Evolutionary conservation across 1,139 yeast genomes (phyloP).

Genomic region (Hyphopichia wangnamkhiaoensis): DNA sequence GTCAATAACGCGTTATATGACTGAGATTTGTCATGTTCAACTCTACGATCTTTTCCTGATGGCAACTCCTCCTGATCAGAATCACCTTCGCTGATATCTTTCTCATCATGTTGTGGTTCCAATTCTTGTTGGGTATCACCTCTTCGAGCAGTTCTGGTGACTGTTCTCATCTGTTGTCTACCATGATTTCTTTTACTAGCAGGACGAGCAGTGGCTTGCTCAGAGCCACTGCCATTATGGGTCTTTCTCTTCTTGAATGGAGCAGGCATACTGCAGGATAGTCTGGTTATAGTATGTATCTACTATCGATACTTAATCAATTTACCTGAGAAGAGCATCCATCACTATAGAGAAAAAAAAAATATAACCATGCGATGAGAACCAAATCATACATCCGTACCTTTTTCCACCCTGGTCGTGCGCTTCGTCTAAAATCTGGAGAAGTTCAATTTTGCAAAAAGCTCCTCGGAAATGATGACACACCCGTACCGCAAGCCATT

Average conservation of each 20-base stretch:
- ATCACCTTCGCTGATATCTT: conserved; percentile 15
- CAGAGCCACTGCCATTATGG: too few species aligned
- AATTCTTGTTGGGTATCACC: conserved; percentile 14
- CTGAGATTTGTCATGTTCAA: conserved; percentile 27
- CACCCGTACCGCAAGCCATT: too few species aligned
- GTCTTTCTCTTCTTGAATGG: conserved; percentile 7
- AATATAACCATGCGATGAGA: too few species aligned
- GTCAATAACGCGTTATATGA: conserved; percentile 81
- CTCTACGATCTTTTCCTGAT: conserved; percentile 4
- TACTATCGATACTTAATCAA: too few species aligned
- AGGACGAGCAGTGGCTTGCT: too few species aligned
- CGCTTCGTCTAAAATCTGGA: too few species aligned
- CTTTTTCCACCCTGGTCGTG: too few species aligned
- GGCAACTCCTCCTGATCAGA: conserved; percentile 2
- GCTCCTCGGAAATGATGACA: too few species aligned
- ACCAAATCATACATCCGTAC: too few species aligned
- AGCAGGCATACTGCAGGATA: conserved; percentile 8
- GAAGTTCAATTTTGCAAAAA: too few species aligned
- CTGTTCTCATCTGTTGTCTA: conserved; percentile 56
- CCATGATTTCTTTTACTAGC: conserved; percentile 49
- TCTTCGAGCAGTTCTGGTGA: conserved; percentile 55
- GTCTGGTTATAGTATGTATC: too few species aligned
- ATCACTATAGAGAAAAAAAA: neutral
- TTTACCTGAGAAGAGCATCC: neutral
- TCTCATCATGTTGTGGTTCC: conserved; percentile 16